Evolutionary conservation across 441 rosid species (phyloP), one percentile per base, ranked within the genome.

Genomic region (Caryocar brasiliense): DNA sequence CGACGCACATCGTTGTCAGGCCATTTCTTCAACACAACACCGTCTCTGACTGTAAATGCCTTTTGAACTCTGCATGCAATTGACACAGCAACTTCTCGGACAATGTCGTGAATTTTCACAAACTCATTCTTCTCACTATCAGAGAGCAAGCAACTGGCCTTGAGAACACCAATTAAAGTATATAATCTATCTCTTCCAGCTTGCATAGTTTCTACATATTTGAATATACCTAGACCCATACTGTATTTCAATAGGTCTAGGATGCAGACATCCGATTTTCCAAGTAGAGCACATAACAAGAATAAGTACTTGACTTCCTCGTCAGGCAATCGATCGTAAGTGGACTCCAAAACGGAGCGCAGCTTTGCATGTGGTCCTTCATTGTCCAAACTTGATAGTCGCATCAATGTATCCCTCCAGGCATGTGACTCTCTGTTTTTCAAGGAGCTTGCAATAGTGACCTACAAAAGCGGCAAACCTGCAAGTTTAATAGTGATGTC

Each of bases 71-170:
- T 42, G 1, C n/a, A 21, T 8, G 58, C 65, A 9, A 68, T 33
- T 12, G 58, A 41, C 27, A 49, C 21, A 7, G 61, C 58, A 43
- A 45, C 46, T 20, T 53, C 51, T 9, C 20, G 17, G 21, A 68
- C 33, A 39, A 58, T 12, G 7, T 48, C 62, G 27, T 62, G 65
- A 25, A 68, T 42, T 8, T 40, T 21, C 25, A 65, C 26, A 0
- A 6, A 6, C 17, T 34, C 26, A 25, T 11, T 15, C 2, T 6
- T 7, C 7, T 19, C 6, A 2, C 49, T 38, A 7, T 54, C 56
- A 0, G 30, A 30, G 36, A 69, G 37, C 37, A 59, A 56, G 42
- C 47, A 33, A 29, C 39, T 33, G 3, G 1, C 28, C 27, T 59
- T 51, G 18, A 55, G 74, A 0, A 27, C 10, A 7, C 6, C 20